Evolutionary conservation across 768 basidiomycete genomes (phyloP), one percentile per base, ranked within the genome.

Genomic region (Ephemerocybe angulata): DNA sequence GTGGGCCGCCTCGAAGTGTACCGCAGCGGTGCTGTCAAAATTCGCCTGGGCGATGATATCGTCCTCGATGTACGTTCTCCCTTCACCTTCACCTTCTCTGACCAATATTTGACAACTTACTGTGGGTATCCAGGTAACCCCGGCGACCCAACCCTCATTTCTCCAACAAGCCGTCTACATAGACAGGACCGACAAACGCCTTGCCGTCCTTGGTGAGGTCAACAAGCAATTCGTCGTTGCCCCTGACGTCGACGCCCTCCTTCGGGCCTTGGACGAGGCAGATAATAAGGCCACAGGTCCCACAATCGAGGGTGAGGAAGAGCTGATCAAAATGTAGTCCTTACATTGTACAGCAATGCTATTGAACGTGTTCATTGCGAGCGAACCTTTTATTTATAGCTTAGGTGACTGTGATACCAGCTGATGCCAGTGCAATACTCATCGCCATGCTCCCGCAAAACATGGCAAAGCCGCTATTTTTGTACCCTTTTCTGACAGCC

Each of bases 1-100:
- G 86, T 95, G 42, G 94, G 94, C 15, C 85, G 84, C 58, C 75
- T 97, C 38, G 91, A 94, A 62, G 78, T 96, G 1, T 92, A 93
- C 68, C 82, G 80, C 51, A 93, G 87, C 61, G 94, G 94, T 5
- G 78, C 81, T 10, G 87, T 93, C 53, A 95, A 92, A 70, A 90
- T 97, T 76, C 86, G 90, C 21, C 70, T 97, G 24, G 78, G 78
- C 3, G 86, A 93, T 58, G 89, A 83, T 30, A 91, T 93, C 33
- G 71, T 96, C 12, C 74, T 96, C 65, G 88, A 95, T 65, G 94
- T 94, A 67, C 59, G 85, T 17, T 12, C 54, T 46, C 38, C 53
- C 25, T 27, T 49, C 53, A n/a, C 17, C n/a, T 37, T 43, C 21
- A 33, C 29, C 30, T 46, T 21, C 30, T 27, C 5, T 31, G 42